Evolutionary conservation across 495 filamentous ascomycete genomes (phyloP).

Genomic region (Pyrenula massariospora): DNA sequence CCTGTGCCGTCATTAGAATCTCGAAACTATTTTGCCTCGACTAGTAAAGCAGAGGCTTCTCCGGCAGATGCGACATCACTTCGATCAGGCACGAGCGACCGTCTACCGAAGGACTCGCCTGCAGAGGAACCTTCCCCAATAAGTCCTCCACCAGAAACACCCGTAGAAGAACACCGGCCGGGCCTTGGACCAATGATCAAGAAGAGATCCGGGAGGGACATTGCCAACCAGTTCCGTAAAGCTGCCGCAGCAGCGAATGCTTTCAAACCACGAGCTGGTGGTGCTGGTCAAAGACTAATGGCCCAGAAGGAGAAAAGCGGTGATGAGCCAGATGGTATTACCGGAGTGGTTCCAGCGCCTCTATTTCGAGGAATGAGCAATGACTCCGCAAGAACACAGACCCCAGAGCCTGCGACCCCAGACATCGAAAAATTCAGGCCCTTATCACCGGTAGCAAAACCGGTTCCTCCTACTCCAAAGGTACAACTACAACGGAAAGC

Average conservation of each 20-base stretch:
- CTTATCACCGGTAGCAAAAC: conserved; percentile 3
- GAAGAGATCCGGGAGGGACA: conserved; percentile 55
- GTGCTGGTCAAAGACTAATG: conserved; percentile 62
- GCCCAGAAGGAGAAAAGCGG: conserved; percentile 38
- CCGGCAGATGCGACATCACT: conserved; percentile 18
- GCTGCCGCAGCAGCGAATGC: conserved; percentile 70
- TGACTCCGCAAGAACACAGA: conserved; percentile 15
- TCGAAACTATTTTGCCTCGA: conserved; percentile 7
- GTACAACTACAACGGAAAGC: conserved; percentile 26
- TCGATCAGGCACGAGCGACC: conserved; percentile 30
- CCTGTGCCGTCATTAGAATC: conserved; percentile 1
- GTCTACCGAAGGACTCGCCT: neutral
- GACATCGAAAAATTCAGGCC: conserved; percentile 9
- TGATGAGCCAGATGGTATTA: conserved; percentile 75
- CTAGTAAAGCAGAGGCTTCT: conserved; percentile 17
- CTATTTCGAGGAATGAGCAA: conserved; percentile 25
- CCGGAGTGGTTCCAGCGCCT: conserved; percentile 71
- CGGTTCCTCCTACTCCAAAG: conserved; percentile 15
- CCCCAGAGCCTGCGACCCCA: conserved; percentile 7
- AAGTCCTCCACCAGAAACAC: conserved; percentile 10
- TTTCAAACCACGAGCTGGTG: conserved; percentile 77
- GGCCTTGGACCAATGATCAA: conserved; percentile 89
- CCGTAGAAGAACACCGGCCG: conserved; percentile 51
- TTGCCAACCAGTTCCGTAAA: conserved; percentile 70
- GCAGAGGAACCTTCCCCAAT: conserved; percentile 9